phyloP scores from a whole-genome alignment of 2,329 filamentous ascomycete species.

The Acephala macrosclerotiorum region DNA sequence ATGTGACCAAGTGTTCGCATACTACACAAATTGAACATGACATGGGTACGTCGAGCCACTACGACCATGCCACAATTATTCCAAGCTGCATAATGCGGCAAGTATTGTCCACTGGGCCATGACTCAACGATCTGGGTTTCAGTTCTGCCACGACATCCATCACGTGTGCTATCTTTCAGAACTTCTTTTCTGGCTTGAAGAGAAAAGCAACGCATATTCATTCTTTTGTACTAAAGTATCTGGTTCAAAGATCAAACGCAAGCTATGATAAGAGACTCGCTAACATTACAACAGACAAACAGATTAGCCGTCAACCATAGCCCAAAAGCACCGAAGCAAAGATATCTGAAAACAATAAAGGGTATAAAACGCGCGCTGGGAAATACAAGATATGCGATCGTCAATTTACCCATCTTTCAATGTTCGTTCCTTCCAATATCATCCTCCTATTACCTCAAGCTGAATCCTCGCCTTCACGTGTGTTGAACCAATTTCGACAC shows the following conservation, averaged over 20 bases:
- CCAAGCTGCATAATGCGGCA: too few species aligned
- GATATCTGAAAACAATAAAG: constrained; percentile 17
- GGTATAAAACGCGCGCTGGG: constrained; percentile 26
- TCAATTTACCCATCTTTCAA: not conserved
- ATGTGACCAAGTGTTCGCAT: too few species aligned
- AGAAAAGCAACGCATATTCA: constrained; percentile 1
- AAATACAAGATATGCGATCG: constrained; percentile 7
- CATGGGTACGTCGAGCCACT: too few species aligned
- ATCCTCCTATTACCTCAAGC: constrained; percentile 17
- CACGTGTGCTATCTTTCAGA: not conserved
- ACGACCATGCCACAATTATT: too few species aligned
- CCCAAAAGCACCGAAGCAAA: not conserved
- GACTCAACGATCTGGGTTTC: too few species aligned
- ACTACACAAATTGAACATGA: too few species aligned
- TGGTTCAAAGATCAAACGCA: not conserved
- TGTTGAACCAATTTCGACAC: not conserved
- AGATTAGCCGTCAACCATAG: constrained; percentile 2
- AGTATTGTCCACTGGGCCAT: too few species aligned
- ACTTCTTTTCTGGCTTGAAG: not conserved
- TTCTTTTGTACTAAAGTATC: constrained; percentile 1
- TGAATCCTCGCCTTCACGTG: constrained; percentile 3
- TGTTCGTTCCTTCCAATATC: constrained; percentile 3
- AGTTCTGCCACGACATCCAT: not conserved
- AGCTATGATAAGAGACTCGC: not conserved
- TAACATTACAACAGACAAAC: not conserved